A percentile compares a stretch with the other conserved stretches of the same genome.
Evolutionary conservation across 129 eudicot species (phyloP).

Genomic region (Arctium minus): DNA sequence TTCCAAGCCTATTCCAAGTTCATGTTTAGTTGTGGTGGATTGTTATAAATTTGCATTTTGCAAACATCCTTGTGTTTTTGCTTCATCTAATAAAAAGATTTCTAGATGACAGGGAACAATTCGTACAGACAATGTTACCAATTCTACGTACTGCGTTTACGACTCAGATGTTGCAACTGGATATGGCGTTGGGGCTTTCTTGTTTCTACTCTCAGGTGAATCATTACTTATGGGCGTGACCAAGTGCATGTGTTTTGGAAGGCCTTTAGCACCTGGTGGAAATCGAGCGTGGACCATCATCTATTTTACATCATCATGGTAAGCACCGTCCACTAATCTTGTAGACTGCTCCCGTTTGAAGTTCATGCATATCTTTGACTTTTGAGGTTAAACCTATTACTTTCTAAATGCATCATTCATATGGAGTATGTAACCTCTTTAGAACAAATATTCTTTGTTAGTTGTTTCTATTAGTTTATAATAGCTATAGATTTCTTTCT

Average conservation of each 20-base stretch:
- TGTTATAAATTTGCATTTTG: not conserved
- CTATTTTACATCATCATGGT: slow-evolving; percentile 81
- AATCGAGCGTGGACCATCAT: slow-evolving; percentile 95
- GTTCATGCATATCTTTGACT: not conserved
- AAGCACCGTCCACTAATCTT: not conserved
- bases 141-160: slow-evolving; percentile 80
- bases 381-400: not conserved
- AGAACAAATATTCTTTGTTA: not conserved
- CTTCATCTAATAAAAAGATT: not conserved
- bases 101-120: slow-evolving; percentile 53
- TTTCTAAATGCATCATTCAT: not conserved
- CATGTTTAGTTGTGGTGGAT: not conserved
- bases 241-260: slow-evolving; percentile 95
- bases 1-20: not conserved
- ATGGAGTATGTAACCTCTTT: not conserved
- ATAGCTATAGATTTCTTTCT: not conserved
- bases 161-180: slow-evolving; percentile 94
- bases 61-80: not conserved
- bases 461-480: not conserved
- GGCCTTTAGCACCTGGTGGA: slow-evolving; percentile 82
- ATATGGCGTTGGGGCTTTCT: slow-evolving; percentile 81
- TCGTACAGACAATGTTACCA: slow-evolving; percentile 46
- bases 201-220: slow-evolving; percentile 87
- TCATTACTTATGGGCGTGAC: slow-evolving; percentile 93
- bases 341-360: not conserved